Evolutionary conservation across 495 filamentous ascomycete species (phyloP), one percentile per base, ranked within the genome.

Genomic region (Penicillium taxi): DNA sequence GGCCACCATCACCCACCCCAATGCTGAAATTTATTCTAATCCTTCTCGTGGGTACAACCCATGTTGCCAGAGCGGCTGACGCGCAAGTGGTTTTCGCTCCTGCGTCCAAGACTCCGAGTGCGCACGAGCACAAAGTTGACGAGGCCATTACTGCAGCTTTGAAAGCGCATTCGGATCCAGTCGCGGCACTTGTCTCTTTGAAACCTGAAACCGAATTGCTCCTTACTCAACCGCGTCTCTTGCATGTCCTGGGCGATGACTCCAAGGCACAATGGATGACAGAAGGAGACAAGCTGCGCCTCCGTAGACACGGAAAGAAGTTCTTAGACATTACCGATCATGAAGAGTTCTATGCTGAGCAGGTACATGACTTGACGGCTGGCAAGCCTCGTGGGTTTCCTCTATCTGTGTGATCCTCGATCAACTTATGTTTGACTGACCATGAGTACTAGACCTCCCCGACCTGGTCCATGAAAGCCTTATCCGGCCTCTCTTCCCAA

Each of bases 311-410:
- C 6, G 35, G 28, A 15, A 36, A 39, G 22, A 44, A 44, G 11
- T 44, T 44, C 18, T 19, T 44, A 25, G 41, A 44, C 22, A 44
- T 39, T 13, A 44, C 41, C 8, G 41, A 39, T 6, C 41, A 44
- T 39, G 41, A 33, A 16, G 35, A 39, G 1, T 44, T 38, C 25
- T 44, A 44, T 44, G 30, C 33, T 2, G 30, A 29, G 1, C 41
- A 38, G 18, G 23, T 39, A 16, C 24, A 41, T 24, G 17, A 20
- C 0, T 15, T 30, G 12, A 11, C 32, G 19, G 28, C 41, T 30
- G 35, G 29, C 16, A 33, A 44, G 13, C 35, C 41, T 2, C 13
- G 41, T 44, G 21, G 19, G 41, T 30, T 6, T 15, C 12, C 6
- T 6, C 7, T 14, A 9, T 6, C 6, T n/a, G n/a, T n/a, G n/a